These are phyloP conservation scores for Cicer bijugum DNA, from an alignment of 306 rosid species.

Conservation along the genomic window DNA sequence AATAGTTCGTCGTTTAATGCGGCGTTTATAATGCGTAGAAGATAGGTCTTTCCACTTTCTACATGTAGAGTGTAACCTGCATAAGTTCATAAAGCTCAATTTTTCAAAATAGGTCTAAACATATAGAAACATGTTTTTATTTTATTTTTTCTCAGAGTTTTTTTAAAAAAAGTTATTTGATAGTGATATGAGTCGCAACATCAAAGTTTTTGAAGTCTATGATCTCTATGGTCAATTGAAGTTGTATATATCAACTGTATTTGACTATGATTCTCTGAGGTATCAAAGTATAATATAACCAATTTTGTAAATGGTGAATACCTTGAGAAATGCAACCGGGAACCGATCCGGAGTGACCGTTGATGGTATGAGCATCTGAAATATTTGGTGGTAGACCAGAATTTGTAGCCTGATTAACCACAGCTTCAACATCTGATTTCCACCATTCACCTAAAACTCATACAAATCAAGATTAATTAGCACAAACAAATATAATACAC, in stretches of 20 bases:
- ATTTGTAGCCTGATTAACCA: slow-evolving; percentile 52
- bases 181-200: neutral
- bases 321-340: slow-evolving; percentile 67
- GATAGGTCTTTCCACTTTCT: slow-evolving; percentile 70
- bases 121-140: neutral
- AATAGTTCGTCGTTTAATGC: slow-evolving; percentile 75
- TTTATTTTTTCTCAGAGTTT: too few relatives aligned
- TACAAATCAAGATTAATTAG: slow-evolving; percentile 16
- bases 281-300: neutral
- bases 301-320: slow-evolving; percentile 40
- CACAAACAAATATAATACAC: slow-evolving; percentile 1
- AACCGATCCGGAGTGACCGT: slow-evolving; percentile 66
- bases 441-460: slow-evolving; percentile 71
- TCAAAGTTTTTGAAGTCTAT: neutral
- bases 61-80: slow-evolving; percentile 71
- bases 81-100: slow-evolving; percentile 30
- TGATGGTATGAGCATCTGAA: slow-evolving; percentile 75
- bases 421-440: slow-evolving; percentile 79
- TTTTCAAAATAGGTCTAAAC: neutral
- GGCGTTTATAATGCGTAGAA: slow-evolving; percentile 75
- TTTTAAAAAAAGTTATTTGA: neutral
- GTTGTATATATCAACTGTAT: neutral
- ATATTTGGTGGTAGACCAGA: slow-evolving; percentile 69
- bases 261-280: neutral
- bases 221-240: neutral